Evolutionary conservation across 768 basidiomycete genomes (phyloP), one percentile per base, ranked within the genome.

Genomic region (Lepiota venenata): DNA sequence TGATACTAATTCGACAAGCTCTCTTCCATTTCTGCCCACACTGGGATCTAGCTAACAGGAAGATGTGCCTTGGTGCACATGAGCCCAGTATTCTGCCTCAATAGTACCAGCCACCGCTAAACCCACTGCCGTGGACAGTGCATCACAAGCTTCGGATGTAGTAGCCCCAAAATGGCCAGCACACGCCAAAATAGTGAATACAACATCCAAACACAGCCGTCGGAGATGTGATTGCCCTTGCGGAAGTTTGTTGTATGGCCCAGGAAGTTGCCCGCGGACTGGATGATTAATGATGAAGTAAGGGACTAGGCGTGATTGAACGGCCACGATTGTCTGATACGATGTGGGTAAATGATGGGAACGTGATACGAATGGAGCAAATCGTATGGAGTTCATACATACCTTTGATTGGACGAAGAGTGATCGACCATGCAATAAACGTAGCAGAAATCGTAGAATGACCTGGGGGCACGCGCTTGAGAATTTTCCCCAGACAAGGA

Each of bases 261-360:
- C 96, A 14, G 73, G 70, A 29, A 94, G 63, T 51, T 75, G 72
- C 8, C 93, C 94, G 45, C 85, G 87, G 25, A 72, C 71, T n/a
- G 90, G 76, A 66, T 97, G 93, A 9, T 69, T 72, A 42, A 95
- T 77, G 62, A 74, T 76, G 71, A 97, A 98, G 71, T 84, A 97
- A 16, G 93, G 93, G 9, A 78, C 70, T 6, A 96, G 73, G 20
- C 87, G 83, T 15, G 81, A 75, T 55, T 76, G 74, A 45, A 93
- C 67, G 42, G 73, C 63, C 37, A 69, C 44, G 58, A 82, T 54
- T 27, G 62, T 60, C 66, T 69, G 55, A 16, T 21, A 45, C 12
- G 41, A 45, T 2, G 44, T 11, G 9, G 44, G 40, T 50, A 35
- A 7, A 14, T 5, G 52, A 39, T 42, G n/a, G 12, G 16, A 45